Base-by-base conservation (phyloP, 495 filamentous ascomycete species). In the Hypoxylon fuscum region DNA sequence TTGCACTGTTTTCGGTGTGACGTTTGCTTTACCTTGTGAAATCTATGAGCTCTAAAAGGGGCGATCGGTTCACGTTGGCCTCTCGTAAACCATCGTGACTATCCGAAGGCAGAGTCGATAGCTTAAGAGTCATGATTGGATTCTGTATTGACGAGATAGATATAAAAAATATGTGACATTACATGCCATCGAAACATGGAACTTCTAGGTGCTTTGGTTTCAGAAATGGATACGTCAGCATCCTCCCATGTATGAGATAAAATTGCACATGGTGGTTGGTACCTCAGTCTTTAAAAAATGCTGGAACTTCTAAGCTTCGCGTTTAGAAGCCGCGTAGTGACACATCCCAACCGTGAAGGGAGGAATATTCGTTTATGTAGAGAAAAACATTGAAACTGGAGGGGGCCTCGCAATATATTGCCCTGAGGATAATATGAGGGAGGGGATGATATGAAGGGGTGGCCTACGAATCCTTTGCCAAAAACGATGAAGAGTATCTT, bases 311-410 rank as follows among this genome's bases (percentile, higher is more conserved):
- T 17, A 9, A 3, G n/a, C 22, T 20, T 52, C 11, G 48, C 34
- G 40, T 55, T 23, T 14, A 34, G 22, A 10, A 37, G 46, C 15
- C 29, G 18, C 46, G 37, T 49, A 37, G 34, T 31, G 4, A 31
- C n/a, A n/a, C n/a, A n/a, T n/a, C n/a, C n/a, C n/a, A n/a, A n/a
- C n/a, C n/a, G n/a, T n/a, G n/a, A n/a, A n/a, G n/a, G n/a, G n/a
- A n/a, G n/a, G n/a, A n/a, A n/a, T n/a, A n/a, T n/a, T n/a, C n/a
- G n/a, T n/a, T n/a, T n/a, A n/a, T n/a, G n/a, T n/a, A n/a, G n/a
- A n/a, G n/a, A n/a, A n/a, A n/a, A n/a, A n/a, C n/a, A n/a, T n/a
- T n/a, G n/a, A n/a, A n/a, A n/a, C n/a, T n/a, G n/a, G n/a, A n/a
- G n/a, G n/a, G n/a, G n/a, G n/a, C n/a, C n/a, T n/a, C n/a, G n/a